Evolutionary conservation across 2,329 filamentous ascomycete species (phyloP).

Genomic region (Dryadomyces quercivorus): DNA sequence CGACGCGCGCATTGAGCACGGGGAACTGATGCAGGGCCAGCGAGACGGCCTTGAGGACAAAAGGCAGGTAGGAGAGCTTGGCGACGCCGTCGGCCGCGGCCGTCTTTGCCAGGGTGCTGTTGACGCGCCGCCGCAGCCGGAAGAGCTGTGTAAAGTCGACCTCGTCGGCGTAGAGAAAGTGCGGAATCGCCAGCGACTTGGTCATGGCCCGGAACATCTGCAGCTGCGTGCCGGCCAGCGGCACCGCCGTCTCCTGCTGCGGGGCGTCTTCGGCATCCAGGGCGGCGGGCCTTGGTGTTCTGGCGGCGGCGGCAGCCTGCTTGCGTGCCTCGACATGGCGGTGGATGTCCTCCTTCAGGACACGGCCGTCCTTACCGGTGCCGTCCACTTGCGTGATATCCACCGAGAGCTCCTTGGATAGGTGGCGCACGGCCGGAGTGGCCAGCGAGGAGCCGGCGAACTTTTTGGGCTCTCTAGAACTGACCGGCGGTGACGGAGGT

Average conservation of each 20-base stretch:
- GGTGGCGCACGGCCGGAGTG: conserved; percentile 82
- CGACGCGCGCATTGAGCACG: conserved; percentile 76
- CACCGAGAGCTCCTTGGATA: conserved; percentile 68
- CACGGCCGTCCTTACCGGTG: conserved; percentile 81
- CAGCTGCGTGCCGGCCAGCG: conserved; percentile 66
- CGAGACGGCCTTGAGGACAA: conserved; percentile 92
- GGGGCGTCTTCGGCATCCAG: conserved; percentile 20
- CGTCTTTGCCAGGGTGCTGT: conserved; percentile 39
- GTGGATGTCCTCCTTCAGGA: conserved; percentile 85
- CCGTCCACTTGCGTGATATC: conserved; percentile 69
- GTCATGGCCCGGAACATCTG: conserved; percentile 99
- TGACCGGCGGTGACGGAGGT: no score
- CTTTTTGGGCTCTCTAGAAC: conserved; percentile 30
- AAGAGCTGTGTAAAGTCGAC: conserved; percentile 69
- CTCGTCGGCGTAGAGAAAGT: conserved; percentile 91
- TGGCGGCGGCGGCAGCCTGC: conserved; percentile 9
- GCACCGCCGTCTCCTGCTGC: conserved; percentile 56
- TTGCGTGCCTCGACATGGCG: conserved; percentile 49
- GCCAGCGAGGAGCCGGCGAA: conserved; percentile 55
- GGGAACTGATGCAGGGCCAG: conserved; percentile 72
- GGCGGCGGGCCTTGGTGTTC: conserved; percentile 15
- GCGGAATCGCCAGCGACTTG: conserved; percentile 76
- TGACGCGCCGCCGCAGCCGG: conserved; percentile 61
- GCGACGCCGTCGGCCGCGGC: neutral
- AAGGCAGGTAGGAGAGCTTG: conserved; percentile 82